phyloP scores from a whole-genome alignment of 2,329 filamentous ascomycete genomes.

The Paecilomyces fulvus region DNA sequence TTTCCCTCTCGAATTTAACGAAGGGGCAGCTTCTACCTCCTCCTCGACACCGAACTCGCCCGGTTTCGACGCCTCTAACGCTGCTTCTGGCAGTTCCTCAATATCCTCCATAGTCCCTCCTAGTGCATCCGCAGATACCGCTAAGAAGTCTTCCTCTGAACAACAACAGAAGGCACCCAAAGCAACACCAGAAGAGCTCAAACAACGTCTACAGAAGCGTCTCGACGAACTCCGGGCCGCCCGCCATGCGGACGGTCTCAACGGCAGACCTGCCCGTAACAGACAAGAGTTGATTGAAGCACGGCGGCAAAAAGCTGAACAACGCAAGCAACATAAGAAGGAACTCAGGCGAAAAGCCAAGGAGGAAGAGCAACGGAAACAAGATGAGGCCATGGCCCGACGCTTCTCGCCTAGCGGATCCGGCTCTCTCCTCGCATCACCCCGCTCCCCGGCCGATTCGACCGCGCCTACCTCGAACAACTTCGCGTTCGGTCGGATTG shows the following conservation, averaged over 20 bases:
- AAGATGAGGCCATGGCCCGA: conserved; percentile 49
- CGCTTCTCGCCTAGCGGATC: conserved; percentile 49
- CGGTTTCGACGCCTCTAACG: conserved; percentile 43
- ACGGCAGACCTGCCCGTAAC: conserved; percentile 74
- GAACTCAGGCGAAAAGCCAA: conserved; percentile 69
- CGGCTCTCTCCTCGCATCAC: conserved; percentile 49
- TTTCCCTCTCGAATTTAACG: conserved; percentile 41
- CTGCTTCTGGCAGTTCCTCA: conserved; percentile 53
- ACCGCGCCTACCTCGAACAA: conserved; percentile 46
- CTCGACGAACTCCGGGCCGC: conserved; percentile 78
- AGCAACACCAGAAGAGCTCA: conserved; percentile 64
- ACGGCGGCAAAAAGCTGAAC: conserved; percentile 75
- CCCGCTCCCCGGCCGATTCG: conserved; percentile 41
- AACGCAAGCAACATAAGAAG: conserved; percentile 82
- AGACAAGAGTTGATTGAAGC: conserved; percentile 88
- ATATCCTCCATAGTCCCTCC: conserved; percentile 56
- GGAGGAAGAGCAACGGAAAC: conserved; percentile 62
- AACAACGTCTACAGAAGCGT: conserved; percentile 68
- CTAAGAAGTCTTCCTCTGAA: conserved; percentile 12
- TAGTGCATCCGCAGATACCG: conserved; percentile 18
- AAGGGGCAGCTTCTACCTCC: conserved; percentile 25
- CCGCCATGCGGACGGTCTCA: conserved; percentile 76
- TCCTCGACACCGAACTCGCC: conserved; percentile 51
- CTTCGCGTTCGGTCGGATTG: conserved; percentile 86
- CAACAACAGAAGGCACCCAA: conserved; percentile 54